Base-by-base conservation (phyloP, 305 asterid species). In the Fraxinus paxiana region DNA sequence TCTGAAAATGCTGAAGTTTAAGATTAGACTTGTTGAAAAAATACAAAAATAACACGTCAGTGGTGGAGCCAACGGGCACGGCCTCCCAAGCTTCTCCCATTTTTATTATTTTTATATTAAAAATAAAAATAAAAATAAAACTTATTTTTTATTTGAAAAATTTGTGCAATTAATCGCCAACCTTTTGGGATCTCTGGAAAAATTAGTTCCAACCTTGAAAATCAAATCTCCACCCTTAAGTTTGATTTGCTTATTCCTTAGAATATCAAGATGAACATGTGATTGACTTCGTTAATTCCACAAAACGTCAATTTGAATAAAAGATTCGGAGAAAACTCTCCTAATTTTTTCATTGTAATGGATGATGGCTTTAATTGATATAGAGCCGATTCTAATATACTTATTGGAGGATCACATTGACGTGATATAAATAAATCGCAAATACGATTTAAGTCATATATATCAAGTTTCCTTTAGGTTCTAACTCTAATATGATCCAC, bases 1-100 rank as follows among this genome's bases (percentile, higher is more conserved):
- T 79, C 37, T 26, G 5, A 22, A 63, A 30, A 33, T 33, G 76
- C 28, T 31, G 76, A 18, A 31, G 48, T 8, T 6, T 6, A 61
- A 31, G 24, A 71, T 73, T 38, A 34, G 41, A 77, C 79, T 84
- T 67, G 38, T 77, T 73, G 82, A 51, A 69, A 33, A 67, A 67
- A 65, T 56, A 56, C 3, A 20, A 6, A 59, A 59, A 59, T 59
- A 7, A 59, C 69, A 56, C 28, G 9, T 56, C 67, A 56, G 67
- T 56, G 67, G 28, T 59, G 69, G 69, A 59, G 69, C 69, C 69
- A 18, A 59, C 69, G 69, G 69, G 69, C 69, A 20, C 69, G 69
- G 30, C 30, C 69, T 59, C 30, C 69, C 69, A 59, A 59, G 69
- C 67, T 59, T 59, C 69, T 59, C 69, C 69, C 10, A 18, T 18